Percentiles rank a stretch among this genome's conserved stretches.
phyloP scores from a whole-genome alignment of 139 green algal species.

The Closterium sp. region DNA sequence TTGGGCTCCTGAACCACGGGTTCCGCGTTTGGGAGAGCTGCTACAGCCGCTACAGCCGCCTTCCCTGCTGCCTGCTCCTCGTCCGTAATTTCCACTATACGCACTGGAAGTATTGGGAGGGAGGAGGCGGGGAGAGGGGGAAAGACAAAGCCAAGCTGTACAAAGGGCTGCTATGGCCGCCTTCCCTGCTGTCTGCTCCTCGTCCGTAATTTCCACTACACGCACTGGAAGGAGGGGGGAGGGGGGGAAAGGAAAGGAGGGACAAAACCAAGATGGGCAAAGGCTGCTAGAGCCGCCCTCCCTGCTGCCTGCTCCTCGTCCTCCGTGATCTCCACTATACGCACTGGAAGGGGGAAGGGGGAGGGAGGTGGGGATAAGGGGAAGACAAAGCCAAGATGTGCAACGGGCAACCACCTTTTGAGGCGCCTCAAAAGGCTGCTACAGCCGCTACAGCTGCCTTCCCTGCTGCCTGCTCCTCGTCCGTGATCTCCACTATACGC shows the following conservation, averaged over 20 bases:
- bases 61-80: background rate
- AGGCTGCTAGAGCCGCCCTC: too few species aligned
- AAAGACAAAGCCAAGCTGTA: too few species aligned
- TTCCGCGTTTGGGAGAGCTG: background rate
- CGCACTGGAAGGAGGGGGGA: background rate
- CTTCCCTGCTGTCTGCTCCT: background rate
- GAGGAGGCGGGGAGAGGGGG: background rate
- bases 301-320: background rate
- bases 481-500: background rate
- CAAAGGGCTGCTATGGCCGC: too few species aligned
- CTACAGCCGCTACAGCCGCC: background rate
- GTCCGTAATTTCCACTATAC: background rate
- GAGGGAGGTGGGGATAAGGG: too few species aligned
- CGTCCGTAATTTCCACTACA: background rate
- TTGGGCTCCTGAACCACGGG: background rate
- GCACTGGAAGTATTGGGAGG: background rate
- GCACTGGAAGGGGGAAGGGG: background rate
- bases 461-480: background rate
- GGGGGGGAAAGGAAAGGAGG: background rate
- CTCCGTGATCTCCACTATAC: background rate
- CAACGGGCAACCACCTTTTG: too few species aligned
- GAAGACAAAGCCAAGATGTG: too few species aligned
- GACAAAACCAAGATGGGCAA: too few species aligned
- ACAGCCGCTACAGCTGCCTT: background rate
- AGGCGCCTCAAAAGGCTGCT: too few species aligned